Base-by-base conservation (phyloP, 805 yeast genomes). In the Pichia rugopelliculosa region DNA sequence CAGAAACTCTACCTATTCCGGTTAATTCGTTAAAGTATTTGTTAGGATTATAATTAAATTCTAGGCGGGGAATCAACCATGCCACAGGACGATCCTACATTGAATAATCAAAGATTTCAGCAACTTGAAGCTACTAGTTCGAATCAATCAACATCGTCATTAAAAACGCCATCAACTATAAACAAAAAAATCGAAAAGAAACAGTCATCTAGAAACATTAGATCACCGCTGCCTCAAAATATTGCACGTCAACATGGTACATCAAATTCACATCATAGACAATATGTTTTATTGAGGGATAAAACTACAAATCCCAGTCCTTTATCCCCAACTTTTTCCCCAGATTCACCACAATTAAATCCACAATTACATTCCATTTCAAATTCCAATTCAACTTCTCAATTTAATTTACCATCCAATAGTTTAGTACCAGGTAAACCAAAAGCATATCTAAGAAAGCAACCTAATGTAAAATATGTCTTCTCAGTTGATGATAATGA, bases 401-500 rank as follows among this genome's bases (percentile, higher is more conserved):
- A 30, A 10, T 30, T 18, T 15, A 30, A 30, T n/a, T 30, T 30
- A 25, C 38, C 42, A 17, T 20, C 51, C 24, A 41, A 36, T n/a
- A n/a, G 33, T 25, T 20, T 25, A 17, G 9, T 20, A 6, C 33
- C 43, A 1, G 39, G 39, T 6, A 58, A 55, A 39, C 58, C 61
- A 2, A 54, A 42, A 39, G 64, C 64, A 8, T 56, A 34, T 22
- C 42, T 61, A 1, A 54, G 56, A 40, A 63, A 62, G 40, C 59
- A 60, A 22, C 56, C 66, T 3, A 58, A 64, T 5, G 47, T 64
- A 2, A 62, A 60, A 46, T 67, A 66, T 47, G 69, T 84, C 0
- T 87, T 82, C 60, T 80, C 89, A 33, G 95, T 87, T 0, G 96
- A 87, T 60, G 96, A 87, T 62, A 88, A 84, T 56, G 77, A 84